Percentiles rank a stretch among this genome's conserved stretches.
Conservation (phyloP, 305 asterid genomes). For the Solanum hybrid region DNA sequence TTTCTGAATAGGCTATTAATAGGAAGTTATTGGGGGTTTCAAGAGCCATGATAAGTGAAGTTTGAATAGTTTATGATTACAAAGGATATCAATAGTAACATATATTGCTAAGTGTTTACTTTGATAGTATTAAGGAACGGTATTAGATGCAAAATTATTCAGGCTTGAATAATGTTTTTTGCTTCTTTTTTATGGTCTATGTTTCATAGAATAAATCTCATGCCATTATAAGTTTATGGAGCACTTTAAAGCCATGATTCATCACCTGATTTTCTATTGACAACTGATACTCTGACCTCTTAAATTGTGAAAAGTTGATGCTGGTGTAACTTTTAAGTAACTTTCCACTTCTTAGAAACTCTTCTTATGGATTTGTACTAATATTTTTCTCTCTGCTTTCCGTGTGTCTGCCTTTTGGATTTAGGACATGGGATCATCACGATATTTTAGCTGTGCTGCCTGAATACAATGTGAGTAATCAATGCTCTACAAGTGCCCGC, state of each 20-base stretch:
- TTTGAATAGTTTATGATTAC: not conserved
- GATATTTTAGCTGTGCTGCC: conserved; percentile 67
- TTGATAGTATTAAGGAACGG: not conserved
- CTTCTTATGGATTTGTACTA: not conserved
- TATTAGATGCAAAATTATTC: not conserved
- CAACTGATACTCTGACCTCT: not conserved
- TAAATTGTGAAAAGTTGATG: not conserved
- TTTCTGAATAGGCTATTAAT: not conserved
- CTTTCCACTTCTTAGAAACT: not conserved
- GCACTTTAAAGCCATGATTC: not conserved
- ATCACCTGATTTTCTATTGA: not conserved
- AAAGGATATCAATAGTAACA: not conserved
- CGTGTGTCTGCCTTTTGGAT: not conserved
- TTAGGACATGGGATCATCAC: conserved; percentile 94
- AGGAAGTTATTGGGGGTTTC: not conserved
- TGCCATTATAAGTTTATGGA: not conserved
- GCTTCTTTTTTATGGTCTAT: not conserved
- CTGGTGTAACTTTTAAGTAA: not conserved
- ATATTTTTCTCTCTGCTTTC: not conserved
- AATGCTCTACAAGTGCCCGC: conserved; percentile 76
- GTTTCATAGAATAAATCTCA: not conserved
- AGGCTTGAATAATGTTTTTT: not conserved
- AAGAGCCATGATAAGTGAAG: not conserved
- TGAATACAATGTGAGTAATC: conserved; percentile 65
- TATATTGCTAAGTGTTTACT: not conserved